phyloP scores from a whole-genome alignment of 257 asterid genomes.

The Fraxinus americana region DNA sequence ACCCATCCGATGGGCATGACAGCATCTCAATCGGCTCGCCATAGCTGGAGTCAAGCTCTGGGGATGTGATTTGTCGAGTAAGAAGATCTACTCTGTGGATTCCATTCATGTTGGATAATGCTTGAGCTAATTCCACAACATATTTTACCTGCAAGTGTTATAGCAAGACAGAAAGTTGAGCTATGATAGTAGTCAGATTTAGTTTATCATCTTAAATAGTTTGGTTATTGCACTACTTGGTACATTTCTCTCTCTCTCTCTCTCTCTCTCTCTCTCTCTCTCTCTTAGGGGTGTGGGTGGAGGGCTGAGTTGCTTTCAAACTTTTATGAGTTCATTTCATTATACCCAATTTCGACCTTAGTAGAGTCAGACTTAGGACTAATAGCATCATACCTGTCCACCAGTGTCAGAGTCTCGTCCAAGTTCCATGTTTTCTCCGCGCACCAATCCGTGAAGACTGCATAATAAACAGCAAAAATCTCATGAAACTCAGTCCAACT shows the following conservation, averaged over 20 bases:
- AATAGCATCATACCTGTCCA: conserved; percentile 52
- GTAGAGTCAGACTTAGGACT: not conserved
- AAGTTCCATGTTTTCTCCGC: conserved; percentile 81
- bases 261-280: not conserved
- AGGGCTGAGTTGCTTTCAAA: not conserved
- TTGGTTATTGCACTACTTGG: not conserved
- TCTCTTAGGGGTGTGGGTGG: not conserved
- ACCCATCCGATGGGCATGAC: conserved; percentile 57
- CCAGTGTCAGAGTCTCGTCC: conserved; percentile 82
- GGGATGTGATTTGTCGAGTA: conserved; percentile 61
- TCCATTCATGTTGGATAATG: conserved; percentile 56
- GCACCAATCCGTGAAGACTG: conserved; percentile 75
- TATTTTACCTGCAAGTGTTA: conserved; percentile 52
- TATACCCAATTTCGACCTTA: not conserved
- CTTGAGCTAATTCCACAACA: conserved; percentile 69
- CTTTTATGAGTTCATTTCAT: not conserved
- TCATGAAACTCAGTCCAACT: conserved; percentile 15
- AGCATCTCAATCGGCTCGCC: conserved; percentile 75
- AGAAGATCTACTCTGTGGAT: conserved; percentile 71
- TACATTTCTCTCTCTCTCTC: not conserved
- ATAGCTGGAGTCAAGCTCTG: conserved; percentile 60
- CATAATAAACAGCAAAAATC: conserved; percentile 29
- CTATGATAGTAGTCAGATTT: not conserved
- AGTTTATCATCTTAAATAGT: not conserved
- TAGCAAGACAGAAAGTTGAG: not conserved